Evolutionary conservation across 2,329 filamentous ascomycete genomes (phyloP), one percentile per base, ranked within the genome.

Genomic region (Botrytis galanthina): DNA sequence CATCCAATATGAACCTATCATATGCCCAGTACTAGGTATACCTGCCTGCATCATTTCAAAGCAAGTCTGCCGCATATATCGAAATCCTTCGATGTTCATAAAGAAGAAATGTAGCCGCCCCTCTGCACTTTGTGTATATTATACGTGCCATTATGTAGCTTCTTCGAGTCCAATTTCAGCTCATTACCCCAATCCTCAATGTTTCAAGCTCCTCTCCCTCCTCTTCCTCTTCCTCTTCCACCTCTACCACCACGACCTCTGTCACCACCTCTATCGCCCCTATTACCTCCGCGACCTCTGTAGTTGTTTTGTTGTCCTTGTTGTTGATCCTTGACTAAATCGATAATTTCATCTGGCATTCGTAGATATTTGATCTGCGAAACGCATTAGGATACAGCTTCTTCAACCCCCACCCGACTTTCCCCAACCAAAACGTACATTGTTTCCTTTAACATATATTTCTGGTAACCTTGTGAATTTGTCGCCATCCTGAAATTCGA

Each of bases 391-490:
- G 48, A 22, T 42, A 44, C 20, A 26, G 26, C 4, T 29, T 61
- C 12, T 18, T 35, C 0, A 35, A 35, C 4, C 10, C 1, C 22
- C 0, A 0, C 4, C 10, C 14, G n/a, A n/a, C 26, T 54, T 54
- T n/a, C 6, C 29, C 62, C 29, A 14, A 32, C 54, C 6, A 26
- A 26, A 44, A 77, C 80, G 57, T 84, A 98, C 95, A 82, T 98
- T 99, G 84, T 98, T 99, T 75, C 96, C 96, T 82, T 97, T 92
- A 70, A 99, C 93, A 81, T 99, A 99, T 74, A 95, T 94, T 83
- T 99, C 97, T 51, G 94, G 91, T 83, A 99, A 85, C 81, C 94
- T 89, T 83, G 94, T 92, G 83, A 99, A 99, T 81, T 93, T 95
- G 83, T 98, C 95, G 76, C 94, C 96, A 80, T 98, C 95, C 89